Conservation (phyloP, 306 rosid genomes). For the Hippophae rhamnoides region DNA sequence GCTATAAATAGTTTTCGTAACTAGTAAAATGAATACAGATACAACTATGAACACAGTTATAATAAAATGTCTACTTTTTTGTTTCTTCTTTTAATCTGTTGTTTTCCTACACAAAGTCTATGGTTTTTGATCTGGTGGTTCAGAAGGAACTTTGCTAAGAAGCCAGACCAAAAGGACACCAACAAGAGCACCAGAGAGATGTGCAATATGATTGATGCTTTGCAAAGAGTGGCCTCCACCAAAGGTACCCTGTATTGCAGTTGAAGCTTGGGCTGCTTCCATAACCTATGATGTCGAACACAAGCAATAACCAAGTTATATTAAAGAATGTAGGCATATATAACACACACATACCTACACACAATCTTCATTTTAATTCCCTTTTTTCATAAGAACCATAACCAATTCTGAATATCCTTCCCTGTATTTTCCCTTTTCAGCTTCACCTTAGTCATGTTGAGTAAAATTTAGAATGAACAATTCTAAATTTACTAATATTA, state of each 20-base stretch:
- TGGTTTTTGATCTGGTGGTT: slow-evolving; percentile 29
- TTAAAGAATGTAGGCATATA: background rate
- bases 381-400: too few relatives aligned
- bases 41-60: background rate
- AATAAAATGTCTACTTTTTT: background rate
- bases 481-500: too few relatives aligned
- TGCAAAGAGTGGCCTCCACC: slow-evolving; percentile 49
- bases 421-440: too few relatives aligned
- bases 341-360: too few relatives aligned
- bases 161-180: slow-evolving; percentile 90
- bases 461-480: too few relatives aligned
- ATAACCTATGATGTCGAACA: slow-evolving; percentile 47
- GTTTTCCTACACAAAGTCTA: slow-evolving; percentile 22
- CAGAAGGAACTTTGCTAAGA: slow-evolving; percentile 75
- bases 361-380: too few relatives aligned
- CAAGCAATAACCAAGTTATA: background rate
- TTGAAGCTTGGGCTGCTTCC: slow-evolving; percentile 98
- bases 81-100: slow-evolving; percentile 10
- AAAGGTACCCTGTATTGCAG: slow-evolving; percentile 51
- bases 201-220: slow-evolving; percentile 83
- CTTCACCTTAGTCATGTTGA: too few relatives aligned
- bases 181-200: slow-evolving; percentile 94
- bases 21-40: too few relatives aligned
- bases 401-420: too few relatives aligned
- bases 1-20: too few relatives aligned